Evolutionary conservation across 805 yeast genomes (phyloP), one percentile per base, ranked within the genome.

Genomic region (Candida corydali): DNA sequence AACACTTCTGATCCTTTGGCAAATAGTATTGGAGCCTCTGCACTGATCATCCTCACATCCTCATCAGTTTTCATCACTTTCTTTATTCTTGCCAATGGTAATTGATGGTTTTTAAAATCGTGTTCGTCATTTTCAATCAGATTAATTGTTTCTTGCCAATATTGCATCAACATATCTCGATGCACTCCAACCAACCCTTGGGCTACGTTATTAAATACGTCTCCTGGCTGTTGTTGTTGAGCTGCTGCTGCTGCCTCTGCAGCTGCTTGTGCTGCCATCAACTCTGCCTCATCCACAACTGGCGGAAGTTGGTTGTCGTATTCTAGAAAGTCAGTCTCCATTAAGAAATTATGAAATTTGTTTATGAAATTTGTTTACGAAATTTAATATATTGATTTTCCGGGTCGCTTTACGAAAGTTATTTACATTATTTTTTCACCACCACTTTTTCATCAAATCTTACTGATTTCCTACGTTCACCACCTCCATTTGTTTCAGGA

Each of bases 1-100:
- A 93, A 93, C 24, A 93, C 81, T 57, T 93, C 99, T 62, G 98
- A 93, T 1, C 98, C 98, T 59, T 93, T 93, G 32, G 98, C 98
- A 65, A 93, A 93, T 42, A 93, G 63, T 23, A 93, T 88, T 2
- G 99, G 98, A 1, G 98, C 98, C 63, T 93, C 99, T 2, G 98
- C 98, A 45, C 93, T 80, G 39, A 93, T 93, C 99, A 93, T 93
- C 46, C 88, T 77, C 26, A 93, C 98, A 46, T 91, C 97, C 55
- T 87, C 95, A 57, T 91, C 98, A 0, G 97, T 89, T 57, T 91
- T 91, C 98, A 91, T 91, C 27, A 91, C 97, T 59, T 91, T 91
- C 55, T 93, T 91, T 51, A 93, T 93, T 49, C 99, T 74, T 4
- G 98, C 98, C 38, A 93, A 69, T 12, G 99, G 99, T 43, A 93